phyloP scores from a whole-genome alignment of 495 filamentous ascomycete species.

The Penicillium silybi region DNA sequence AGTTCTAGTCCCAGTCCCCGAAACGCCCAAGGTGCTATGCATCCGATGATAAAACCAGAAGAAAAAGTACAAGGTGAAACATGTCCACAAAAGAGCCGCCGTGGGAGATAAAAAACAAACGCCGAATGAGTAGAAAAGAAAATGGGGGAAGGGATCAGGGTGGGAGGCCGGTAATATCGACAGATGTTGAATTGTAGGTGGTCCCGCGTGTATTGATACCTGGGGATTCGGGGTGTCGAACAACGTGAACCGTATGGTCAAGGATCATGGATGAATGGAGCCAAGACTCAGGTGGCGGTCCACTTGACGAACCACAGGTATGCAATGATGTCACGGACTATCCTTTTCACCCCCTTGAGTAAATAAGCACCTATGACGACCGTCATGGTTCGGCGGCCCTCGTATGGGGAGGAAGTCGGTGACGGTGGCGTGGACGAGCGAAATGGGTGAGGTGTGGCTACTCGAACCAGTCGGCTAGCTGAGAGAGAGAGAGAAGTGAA shows the following conservation, averaged over 20 bases:
- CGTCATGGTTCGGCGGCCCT: conserved; percentile 5
- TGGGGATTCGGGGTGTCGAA: neutral
- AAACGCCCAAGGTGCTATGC: conserved; percentile 35
- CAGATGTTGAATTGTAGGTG: conserved; percentile 9
- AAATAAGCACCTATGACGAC: conserved; percentile 15
- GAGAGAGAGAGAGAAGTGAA: conserved; percentile 5
- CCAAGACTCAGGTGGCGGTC: conserved; percentile 25
- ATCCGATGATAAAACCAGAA: conserved; percentile 22
- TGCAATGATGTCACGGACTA: conserved; percentile 31
- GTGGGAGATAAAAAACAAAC: conserved; percentile 10
- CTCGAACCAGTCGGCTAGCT: conserved; percentile 24
- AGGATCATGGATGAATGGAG: conserved; percentile 15
- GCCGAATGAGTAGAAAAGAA: conserved; percentile 10
- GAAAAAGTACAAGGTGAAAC: conserved; percentile 20
- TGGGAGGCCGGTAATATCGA: conserved; percentile 9
- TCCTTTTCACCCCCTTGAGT: conserved; percentile 17
- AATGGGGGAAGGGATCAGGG: conserved; percentile 1
- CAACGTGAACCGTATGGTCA: conserved; percentile 9
- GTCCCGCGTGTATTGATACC: neutral
- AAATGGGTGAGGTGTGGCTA: conserved; percentile 11
- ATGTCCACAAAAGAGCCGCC: conserved; percentile 19
- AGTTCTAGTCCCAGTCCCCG: conserved; percentile 32
- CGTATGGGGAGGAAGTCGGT: conserved; percentile 11
- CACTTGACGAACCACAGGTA: conserved; percentile 19
- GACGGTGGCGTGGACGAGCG: conserved; percentile 10